Conservation (phyloP, 176 grass and related monocot genomes). For the sorghum (Sorghum bicolor) region DNA sequence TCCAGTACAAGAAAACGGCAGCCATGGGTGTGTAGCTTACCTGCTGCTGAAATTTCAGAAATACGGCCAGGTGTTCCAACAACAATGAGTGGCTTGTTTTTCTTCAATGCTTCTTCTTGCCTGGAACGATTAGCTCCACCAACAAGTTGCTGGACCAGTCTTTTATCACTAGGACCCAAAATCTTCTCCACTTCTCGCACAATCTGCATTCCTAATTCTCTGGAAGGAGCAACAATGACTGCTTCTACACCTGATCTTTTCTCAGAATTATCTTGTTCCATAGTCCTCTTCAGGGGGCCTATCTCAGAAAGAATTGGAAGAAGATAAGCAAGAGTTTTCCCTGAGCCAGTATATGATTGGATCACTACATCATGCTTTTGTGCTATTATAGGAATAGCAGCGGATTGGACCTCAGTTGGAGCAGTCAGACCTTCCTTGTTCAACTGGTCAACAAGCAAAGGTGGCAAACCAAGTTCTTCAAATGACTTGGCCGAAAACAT, state of each 20-base stretch:
- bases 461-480: slow-evolving; percentile 70
- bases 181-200: slow-evolving; percentile 83
- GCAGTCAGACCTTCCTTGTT: slow-evolving; percentile 60
- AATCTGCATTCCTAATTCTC: slow-evolving; percentile 95
- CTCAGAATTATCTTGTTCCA: slow-evolving; percentile 38
- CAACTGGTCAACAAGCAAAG: slow-evolving; percentile 59
- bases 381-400: slow-evolving; percentile 75
- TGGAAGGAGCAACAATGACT: slow-evolving; percentile 90
- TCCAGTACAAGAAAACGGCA: slow-evolving; percentile 91
- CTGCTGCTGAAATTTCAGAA: slow-evolving; percentile 86
- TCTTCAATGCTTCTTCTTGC: slow-evolving; percentile 94
- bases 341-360: slow-evolving; percentile 87
- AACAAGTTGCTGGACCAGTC: slow-evolving; percentile 84
- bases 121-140: slow-evolving; percentile 86
- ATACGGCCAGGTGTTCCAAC: slow-evolving; percentile 89
- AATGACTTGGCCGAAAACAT: slow-evolving; percentile 85
- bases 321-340: slow-evolving; percentile 86
- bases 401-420: slow-evolving; percentile 86
- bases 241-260: slow-evolving; percentile 73
- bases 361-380: slow-evolving; percentile 81
- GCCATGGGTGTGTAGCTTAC: slow-evolving; percentile 78
- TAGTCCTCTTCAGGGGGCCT: slow-evolving; percentile 59
- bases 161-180: slow-evolving; percentile 73
- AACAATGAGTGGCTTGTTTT: slow-evolving; percentile 81
- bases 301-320: slow-evolving; percentile 83